Percentiles rank a stretch among this genome's conserved stretches.
Conservation (phyloP, 495 filamentous ascomycete species). For the Durotheca rogersii region DNA sequence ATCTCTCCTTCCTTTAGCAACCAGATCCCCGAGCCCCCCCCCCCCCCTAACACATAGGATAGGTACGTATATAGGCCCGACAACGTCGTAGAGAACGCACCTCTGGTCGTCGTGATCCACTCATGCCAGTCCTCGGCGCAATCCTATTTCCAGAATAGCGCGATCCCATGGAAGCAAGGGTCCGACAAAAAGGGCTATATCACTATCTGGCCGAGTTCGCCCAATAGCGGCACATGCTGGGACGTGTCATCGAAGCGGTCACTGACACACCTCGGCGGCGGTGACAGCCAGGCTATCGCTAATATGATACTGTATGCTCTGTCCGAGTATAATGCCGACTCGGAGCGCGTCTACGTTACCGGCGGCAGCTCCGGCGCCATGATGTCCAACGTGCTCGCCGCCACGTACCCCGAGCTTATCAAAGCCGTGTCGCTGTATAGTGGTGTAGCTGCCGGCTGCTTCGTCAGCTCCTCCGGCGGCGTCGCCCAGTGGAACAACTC, state of each 20-base stretch:
- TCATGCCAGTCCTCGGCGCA: constrained; percentile 56
- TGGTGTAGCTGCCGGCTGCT: constrained; percentile 62
- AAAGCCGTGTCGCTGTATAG: constrained; percentile 55
- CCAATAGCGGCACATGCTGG: constrained; percentile 56
- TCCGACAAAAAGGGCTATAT: constrained; percentile 59
- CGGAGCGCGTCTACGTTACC: constrained; percentile 40
- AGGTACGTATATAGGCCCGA: constrained; percentile 57
- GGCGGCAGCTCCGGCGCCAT: constrained; percentile 44
- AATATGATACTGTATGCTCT: constrained; percentile 46
- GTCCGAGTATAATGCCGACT: constrained; percentile 37
- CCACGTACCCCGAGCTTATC: constrained; percentile 59
- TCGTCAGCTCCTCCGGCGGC: constrained; percentile 40
- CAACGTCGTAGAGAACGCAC: constrained; percentile 51
- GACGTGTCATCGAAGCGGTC: constrained; percentile 54
- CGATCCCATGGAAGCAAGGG: constrained; percentile 50
- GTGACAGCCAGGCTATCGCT: constrained; percentile 43
- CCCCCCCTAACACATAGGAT: background rate
- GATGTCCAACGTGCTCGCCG: constrained; percentile 57
- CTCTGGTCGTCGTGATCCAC: constrained; percentile 58
- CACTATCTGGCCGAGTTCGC: constrained; percentile 54
- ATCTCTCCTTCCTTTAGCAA: background rate
- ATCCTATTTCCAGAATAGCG: constrained; percentile 51
- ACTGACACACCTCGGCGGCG: constrained; percentile 39
- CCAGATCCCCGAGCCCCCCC: too few species aligned
- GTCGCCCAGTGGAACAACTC: constrained; percentile 47